Conservation (phyloP, 768 basidiomycete genomes). For the Leccinum sublutescens region DNA sequence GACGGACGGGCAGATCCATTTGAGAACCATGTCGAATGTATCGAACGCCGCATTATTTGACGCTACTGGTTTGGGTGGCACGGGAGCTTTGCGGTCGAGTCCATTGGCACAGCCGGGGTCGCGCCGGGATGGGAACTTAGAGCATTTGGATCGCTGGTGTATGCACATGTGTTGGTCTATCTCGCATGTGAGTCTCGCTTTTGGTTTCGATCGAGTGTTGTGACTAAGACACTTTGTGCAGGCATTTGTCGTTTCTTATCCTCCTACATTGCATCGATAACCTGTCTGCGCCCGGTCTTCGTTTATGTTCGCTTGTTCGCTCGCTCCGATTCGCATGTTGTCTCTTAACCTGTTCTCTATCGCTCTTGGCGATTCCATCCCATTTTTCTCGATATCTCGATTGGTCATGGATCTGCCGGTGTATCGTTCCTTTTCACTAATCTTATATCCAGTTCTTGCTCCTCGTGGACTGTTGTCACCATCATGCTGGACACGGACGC, state of each 20-base stretch:
- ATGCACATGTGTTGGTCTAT: neutral
- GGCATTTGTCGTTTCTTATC: neutral
- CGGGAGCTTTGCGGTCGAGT: constrained; percentile 17
- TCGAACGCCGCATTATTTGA: constrained; percentile 25
- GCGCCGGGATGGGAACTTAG: neutral
- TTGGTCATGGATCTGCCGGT: too few species aligned
- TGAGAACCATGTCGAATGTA: constrained; percentile 19
- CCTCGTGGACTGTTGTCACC: too few species aligned
- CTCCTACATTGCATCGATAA: too few species aligned
- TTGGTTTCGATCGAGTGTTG: too few species aligned
- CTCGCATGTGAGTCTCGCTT: neutral
- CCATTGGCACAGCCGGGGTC: constrained; percentile 17
- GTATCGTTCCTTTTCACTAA: too few species aligned
- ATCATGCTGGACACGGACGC: too few species aligned
- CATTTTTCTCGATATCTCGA: too few species aligned
- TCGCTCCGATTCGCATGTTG: neutral
- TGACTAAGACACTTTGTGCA: neutral
- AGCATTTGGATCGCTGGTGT: neutral
- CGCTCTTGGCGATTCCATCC: neutral
- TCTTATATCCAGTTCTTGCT: too few species aligned
- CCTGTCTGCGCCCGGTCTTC: neutral
- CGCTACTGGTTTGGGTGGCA: constrained; percentile 18
- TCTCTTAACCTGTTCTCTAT: neutral
- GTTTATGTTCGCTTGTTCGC: neutral
- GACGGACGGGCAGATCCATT: constrained; percentile 10